These are phyloP conservation scores for Sicyos baderoa DNA, from an alignment of 306 rosid genomes.

Conservation along the genomic window DNA sequence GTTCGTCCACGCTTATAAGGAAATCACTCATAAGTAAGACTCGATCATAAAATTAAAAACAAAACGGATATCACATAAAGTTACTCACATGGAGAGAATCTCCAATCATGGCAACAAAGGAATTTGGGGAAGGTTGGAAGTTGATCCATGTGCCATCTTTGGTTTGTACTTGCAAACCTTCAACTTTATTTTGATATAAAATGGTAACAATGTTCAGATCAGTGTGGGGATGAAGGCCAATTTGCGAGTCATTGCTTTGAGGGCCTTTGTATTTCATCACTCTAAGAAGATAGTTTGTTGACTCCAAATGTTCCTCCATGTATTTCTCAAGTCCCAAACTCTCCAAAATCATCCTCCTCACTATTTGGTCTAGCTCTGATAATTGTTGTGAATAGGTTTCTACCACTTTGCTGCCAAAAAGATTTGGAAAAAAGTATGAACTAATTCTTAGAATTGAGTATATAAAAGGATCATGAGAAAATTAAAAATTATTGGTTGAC, in stretches of 20 bases:
- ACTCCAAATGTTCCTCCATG: constrained; percentile 60
- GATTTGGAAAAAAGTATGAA: not conserved
- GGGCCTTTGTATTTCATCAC: constrained; percentile 62
- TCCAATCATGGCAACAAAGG: constrained; percentile 53
- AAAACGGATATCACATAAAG: not conserved
- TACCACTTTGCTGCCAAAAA: constrained; percentile 41
- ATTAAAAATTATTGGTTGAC: too few species aligned
- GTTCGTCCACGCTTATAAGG: too few species aligned
- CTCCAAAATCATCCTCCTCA: constrained; percentile 68
- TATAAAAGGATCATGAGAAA: not conserved
- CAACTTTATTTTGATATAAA: constrained; percentile 53
- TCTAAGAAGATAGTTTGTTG: constrained; percentile 57
- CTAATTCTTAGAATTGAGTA: not conserved
- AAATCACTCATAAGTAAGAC: too few species aligned
- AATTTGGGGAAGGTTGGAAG: constrained; percentile 41
- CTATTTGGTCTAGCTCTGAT: constrained; percentile 43
- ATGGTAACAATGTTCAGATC: constrained; percentile 59
- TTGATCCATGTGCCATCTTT: constrained; percentile 66
- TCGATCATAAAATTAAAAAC: not conserved
- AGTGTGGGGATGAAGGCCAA: constrained; percentile 50
- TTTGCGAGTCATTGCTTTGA: constrained; percentile 38
- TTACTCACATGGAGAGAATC: constrained; percentile 47
- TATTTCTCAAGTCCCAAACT: constrained; percentile 54
- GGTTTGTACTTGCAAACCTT: constrained; percentile 56
- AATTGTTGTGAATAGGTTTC: constrained; percentile 42